Conservation (phyloP, 331 rosid species). For the Rosa hybrid region DNA sequence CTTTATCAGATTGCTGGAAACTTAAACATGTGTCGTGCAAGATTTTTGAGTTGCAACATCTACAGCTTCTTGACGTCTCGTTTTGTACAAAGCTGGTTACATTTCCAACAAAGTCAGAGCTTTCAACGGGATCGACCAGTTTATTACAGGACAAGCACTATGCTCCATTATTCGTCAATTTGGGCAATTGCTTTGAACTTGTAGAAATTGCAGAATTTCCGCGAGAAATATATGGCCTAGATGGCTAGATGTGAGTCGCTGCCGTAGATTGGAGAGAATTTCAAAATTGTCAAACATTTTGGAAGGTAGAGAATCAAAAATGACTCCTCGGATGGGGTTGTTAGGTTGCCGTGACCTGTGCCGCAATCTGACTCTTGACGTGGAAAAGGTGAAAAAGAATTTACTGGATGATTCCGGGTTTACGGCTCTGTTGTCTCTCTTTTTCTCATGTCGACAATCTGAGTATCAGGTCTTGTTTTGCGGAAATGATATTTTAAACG, state of each 20-base stretch:
- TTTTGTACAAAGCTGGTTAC: background rate
- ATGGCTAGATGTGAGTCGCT: background rate
- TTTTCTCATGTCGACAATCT: background rate
- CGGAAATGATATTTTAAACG: too few relatives aligned
- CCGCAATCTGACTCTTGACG: background rate
- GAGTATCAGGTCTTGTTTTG: fast-evolving
- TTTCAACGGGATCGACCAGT: background rate
- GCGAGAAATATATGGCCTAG: too few relatives aligned
- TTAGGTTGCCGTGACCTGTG: background rate
- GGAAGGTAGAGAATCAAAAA: background rate
- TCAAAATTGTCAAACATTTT: background rate
- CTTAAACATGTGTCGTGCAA: background rate
- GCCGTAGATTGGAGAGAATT: background rate
- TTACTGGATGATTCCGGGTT: background rate
- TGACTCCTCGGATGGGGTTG: background rate
- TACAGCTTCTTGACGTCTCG: background rate
- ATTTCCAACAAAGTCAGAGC: background rate
- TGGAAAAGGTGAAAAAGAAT: background rate
- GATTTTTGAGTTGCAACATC: background rate
- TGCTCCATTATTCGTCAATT: background rate
- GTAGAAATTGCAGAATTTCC: background rate
- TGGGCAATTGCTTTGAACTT: background rate
- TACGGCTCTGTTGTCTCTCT: background rate
- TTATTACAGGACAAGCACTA: background rate
- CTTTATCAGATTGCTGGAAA: fast-evolving